Conservation (phyloP, 1,284 basidiomycete species). For the Cryptococcus sp. region DNA sequence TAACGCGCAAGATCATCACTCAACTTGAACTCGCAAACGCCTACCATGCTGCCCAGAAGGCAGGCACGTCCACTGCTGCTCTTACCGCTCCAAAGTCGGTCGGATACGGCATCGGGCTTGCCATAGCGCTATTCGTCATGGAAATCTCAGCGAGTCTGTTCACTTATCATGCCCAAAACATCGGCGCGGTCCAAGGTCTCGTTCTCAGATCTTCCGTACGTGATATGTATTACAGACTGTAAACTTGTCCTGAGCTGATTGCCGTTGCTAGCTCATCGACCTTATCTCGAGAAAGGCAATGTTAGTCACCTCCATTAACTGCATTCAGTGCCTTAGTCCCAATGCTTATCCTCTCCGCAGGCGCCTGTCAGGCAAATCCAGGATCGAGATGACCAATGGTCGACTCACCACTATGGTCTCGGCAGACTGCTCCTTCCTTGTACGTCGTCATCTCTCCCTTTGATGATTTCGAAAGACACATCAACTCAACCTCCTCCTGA, state of each 20-base stretch:
- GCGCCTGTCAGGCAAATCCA: constrained; percentile 21
- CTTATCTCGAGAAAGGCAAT: constrained; percentile 29
- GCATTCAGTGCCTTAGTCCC: constrained; percentile 55
- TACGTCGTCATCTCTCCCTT: constrained; percentile 52
- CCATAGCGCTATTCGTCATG: constrained; percentile 18
- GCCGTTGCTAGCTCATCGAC: constrained; percentile 20
- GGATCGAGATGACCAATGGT: constrained; percentile 20
- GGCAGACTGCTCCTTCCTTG: constrained; percentile 61
- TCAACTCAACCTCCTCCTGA: background rate
- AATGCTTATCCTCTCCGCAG: constrained; percentile 58
- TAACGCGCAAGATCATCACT: constrained; percentile 19
- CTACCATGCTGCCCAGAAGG: constrained; percentile 11
- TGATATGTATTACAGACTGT: background rate
- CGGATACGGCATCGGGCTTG: constrained; percentile 19
- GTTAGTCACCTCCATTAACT: constrained; percentile 9
- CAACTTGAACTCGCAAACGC: constrained; percentile 15
- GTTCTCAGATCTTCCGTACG: constrained; percentile 7
- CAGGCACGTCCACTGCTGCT: constrained; percentile 1
- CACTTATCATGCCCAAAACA: constrained; percentile 13
- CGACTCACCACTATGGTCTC: constrained; percentile 69
- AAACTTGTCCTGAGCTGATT: background rate
- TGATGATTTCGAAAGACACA: background rate
- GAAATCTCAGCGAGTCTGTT: constrained; percentile 5
- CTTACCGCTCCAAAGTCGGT: constrained; percentile 9
- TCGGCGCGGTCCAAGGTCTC: constrained; percentile 9